These are phyloP conservation scores for Kandelia obovata DNA, from an alignment of 345 rosid genomes.

Conservation along the genomic window DNA sequence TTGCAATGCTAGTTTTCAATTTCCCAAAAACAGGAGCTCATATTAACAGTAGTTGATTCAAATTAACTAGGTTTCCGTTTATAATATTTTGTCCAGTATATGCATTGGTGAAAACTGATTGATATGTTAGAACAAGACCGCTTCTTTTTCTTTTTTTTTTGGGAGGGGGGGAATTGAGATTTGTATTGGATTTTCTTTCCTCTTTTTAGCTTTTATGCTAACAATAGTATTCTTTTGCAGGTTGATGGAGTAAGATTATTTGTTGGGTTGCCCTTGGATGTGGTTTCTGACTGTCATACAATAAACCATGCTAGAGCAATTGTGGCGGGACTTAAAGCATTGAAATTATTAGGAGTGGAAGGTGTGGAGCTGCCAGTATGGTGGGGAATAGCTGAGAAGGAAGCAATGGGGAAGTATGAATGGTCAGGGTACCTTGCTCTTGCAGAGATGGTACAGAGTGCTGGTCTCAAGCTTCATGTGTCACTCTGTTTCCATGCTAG, in stretches of 20 bases:
- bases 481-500: conserved; percentile 73
- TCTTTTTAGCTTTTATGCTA: background rate
- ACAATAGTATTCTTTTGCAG: conserved; percentile 37
- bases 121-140: too few species aligned
- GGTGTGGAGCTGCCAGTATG: conserved; percentile 90
- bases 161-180: background rate
- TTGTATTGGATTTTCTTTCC: background rate
- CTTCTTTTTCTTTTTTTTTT: background rate
- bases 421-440: conserved; percentile 83
- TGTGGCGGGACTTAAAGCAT: conserved; percentile 73
- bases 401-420: conserved; percentile 62
- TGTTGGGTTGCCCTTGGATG: conserved; percentile 84
- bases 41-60: too few species aligned
- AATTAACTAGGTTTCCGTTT: too few species aligned
- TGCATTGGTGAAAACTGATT: too few species aligned
- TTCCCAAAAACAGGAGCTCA: background rate
- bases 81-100: too few species aligned
- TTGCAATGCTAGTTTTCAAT: background rate
- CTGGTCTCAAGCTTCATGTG: conserved; percentile 74
- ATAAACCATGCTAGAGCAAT: conserved; percentile 76
- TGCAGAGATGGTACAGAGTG: conserved; percentile 70
- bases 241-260: conserved; percentile 49
- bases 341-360: conserved; percentile 78
- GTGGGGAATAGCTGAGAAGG: conserved; percentile 97
- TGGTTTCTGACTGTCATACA: conserved; percentile 52